phyloP scores from a whole-genome alignment of 2,329 filamentous ascomycete species.

The Paraphoma chrysanthemicola region DNA sequence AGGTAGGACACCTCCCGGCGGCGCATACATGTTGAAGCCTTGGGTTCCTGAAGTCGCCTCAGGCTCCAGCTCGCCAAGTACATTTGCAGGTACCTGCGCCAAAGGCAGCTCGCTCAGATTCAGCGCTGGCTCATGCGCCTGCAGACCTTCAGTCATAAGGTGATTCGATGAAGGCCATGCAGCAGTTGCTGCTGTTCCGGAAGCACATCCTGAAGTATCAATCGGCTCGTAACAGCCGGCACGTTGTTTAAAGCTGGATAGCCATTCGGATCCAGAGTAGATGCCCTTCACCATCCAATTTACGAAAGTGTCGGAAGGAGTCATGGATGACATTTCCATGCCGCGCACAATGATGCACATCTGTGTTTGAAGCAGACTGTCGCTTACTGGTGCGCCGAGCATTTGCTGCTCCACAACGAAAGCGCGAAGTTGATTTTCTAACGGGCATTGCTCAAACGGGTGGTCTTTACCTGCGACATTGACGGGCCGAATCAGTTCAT shows the following conservation, averaged over 20 bases:
- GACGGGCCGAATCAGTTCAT: background rate
- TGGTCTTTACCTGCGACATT: conserved; percentile 11
- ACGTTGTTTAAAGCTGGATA: conserved; percentile 20
- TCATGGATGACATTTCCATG: conserved; percentile 27
- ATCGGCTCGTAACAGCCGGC: conserved; percentile 2
- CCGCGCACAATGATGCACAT: conserved; percentile 29
- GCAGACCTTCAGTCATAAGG: background rate
- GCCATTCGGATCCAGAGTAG: conserved; percentile 18
- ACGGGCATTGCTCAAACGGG: conserved; percentile 31
- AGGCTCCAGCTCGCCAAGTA: background rate
- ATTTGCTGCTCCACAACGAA: conserved; percentile 18
- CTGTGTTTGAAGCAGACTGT: conserved; percentile 24
- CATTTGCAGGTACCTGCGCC: background rate
- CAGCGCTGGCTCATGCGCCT: too few relatives aligned
- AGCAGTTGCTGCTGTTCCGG: background rate
- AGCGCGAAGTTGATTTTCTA: conserved; percentile 24
- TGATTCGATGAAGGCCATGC: background rate
- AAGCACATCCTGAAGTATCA: background rate
- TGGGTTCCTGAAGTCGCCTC: background rate
- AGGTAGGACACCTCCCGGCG: conserved; percentile 8
- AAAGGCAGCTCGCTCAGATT: too few relatives aligned
- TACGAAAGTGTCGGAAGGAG: conserved; percentile 29
- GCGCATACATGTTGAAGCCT: conserved; percentile 8
- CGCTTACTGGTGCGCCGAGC: conserved; percentile 3
- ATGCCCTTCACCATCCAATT: conserved; percentile 32